A percentile compares a stretch with the other conserved stretches of the same genome.
Evolutionary conservation across 129 eudicot species (phyloP).

Genomic region (carrot (Daucus carota)): DH1_v3.0 NC_030387.2:10249001-10249500

Average conservation of each 20-base stretch:
- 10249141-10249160: too few species aligned
- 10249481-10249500: slow-evolving; percentile 47
- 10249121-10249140: too few species aligned
- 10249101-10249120: too few species aligned
- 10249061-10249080: too few species aligned
- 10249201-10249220: not conserved
- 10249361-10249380: slow-evolving; percentile 77
- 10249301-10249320: not conserved
- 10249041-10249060: too few species aligned
- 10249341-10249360: not conserved
- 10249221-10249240: not conserved
- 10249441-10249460: slow-evolving; percentile 77
- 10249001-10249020: too few species aligned
- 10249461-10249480: slow-evolving; percentile 94
- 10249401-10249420: slow-evolving; percentile 86
- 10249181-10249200: not conserved
- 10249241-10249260: not conserved
- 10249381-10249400: slow-evolving; percentile 80
- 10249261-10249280: not conserved
- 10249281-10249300: not conserved
- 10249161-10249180: too few species aligned
- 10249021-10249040: too few species aligned
- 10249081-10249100: too few species aligned
- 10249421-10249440: slow-evolving; percentile 80
- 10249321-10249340: not conserved